Percentiles rank a stretch among this genome's conserved stretches.
phyloP scores from a whole-genome alignment of 140 eudicot species.

The Stevia rebaudiana region DNA sequence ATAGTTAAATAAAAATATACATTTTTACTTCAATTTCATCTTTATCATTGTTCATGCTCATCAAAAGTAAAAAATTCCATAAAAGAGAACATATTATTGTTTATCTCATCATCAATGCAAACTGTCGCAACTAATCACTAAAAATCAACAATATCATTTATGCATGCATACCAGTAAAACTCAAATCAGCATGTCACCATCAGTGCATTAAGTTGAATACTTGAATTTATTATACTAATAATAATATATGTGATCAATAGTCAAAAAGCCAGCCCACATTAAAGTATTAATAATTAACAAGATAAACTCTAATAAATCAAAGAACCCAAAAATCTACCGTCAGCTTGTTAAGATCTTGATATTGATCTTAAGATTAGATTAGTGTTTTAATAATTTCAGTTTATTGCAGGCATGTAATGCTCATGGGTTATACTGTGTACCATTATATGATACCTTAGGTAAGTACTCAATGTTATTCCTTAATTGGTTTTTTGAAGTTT shows the following conservation, averaged over 20 bases:
- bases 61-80: neutral
- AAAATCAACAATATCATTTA: neutral
- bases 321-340: neutral
- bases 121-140: neutral
- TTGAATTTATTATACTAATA: too few species aligned
- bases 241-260: neutral
- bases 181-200: neutral
- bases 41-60: neutral
- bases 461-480: slow-evolving; percentile 17
- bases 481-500: neutral
- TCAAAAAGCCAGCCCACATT: neutral
- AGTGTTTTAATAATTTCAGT: slow-evolving; percentile 21
- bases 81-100: neutral
- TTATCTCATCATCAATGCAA: neutral
- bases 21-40: too few species aligned
- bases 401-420: slow-evolving; percentile 97
- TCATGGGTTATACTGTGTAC: slow-evolving; percentile 86
- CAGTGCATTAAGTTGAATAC: neutral
- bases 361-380: neutral
- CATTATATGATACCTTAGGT: slow-evolving; percentile 88
- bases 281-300: neutral
- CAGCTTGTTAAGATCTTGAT: neutral
- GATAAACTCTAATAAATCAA: neutral
- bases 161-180: neutral
- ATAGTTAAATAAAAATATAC: neutral